Evolutionary conservation across 257 asterid species (phyloP).

Genomic region (Nicotiana paniculata): DNA sequence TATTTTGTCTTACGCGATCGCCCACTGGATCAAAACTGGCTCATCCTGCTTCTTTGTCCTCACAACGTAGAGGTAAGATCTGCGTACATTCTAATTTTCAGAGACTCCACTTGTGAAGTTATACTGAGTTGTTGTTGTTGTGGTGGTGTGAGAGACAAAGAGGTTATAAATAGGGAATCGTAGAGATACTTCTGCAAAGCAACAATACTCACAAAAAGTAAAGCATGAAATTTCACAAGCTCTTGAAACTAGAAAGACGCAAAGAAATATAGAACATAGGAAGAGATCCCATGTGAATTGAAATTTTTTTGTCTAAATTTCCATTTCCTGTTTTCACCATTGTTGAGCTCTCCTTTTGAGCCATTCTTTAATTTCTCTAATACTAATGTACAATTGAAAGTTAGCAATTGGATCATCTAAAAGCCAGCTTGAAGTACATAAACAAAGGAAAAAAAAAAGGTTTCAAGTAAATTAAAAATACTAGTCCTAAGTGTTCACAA

Average conservation of each 20-base stretch:
- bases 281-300: not conserved
- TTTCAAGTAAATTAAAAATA: not conserved
- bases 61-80: too few species aligned
- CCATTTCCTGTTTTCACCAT: not conserved
- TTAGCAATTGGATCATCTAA: not conserved
- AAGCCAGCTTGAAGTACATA: not conserved
- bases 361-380: not conserved
- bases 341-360: conserved; percentile 1
- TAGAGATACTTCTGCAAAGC: not conserved
- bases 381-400: conserved; percentile 1
- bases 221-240: not conserved
- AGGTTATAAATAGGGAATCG: not conserved
- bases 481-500: not conserved
- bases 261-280: not conserved
- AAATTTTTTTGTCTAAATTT: not conserved
- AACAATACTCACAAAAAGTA: not conserved
- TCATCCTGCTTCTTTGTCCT: too few species aligned
- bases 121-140: too few species aligned
- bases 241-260: not conserved
- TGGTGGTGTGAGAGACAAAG: not conserved
- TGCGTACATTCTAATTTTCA: too few species aligned
- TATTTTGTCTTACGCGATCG: too few species aligned
- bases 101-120: too few species aligned
- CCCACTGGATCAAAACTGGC: too few species aligned
- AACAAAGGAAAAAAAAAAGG: not conserved